Evolutionary conservation across 441 rosid species (phyloP), one percentile per base, ranked within the genome.

Genomic region (Populus hybrid): DNA sequence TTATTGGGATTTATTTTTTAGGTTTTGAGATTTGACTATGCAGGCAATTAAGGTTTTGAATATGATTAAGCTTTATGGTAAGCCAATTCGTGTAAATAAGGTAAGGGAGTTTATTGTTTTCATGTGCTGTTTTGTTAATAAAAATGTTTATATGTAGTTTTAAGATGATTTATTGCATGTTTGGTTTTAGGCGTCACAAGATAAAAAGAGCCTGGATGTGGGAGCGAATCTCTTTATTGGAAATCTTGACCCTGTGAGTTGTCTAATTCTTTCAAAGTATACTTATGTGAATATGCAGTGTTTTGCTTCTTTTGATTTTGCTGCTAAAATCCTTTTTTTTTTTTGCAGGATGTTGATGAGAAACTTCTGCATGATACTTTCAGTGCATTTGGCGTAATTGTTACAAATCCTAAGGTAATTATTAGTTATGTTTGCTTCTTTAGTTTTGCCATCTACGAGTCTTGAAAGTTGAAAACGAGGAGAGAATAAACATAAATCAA

Each of bases 71-170:
- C 93, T 95, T 69, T 85, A 88, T 36, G 99, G 99, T 75, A 95
- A 95, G 84, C 98, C 99, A 42, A 95, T 94, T 11, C 94, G 95
- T n/a, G 98, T 95, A 46, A 95, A 95, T 84, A 95, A 94, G 98
- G 97, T 95, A 82, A 68, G 71, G 0, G 28, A 38, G 21, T 67
- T 66, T 14, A 3, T 24, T 24, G 67, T 46, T 64, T 4, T 70
- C 35, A 18, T 53, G 32, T 46, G 16, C 36, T 20, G 23, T 16
- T 36, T 53, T 57, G 10, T 73, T 40, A 1, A 24, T 71, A 0
- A 26, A 3, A 34, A 35, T 59, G 30, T 2, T 3, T 1, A 1
- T 10, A 36, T 0, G 28, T 26, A 32, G 35, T 10, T 4, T 57
- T 35, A 38, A 20, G 80, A 71, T 65, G 42, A 78, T 69, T 69